Conservation (phyloP, 441 rosid species). For the Adansonia rubrostipa region DNA sequence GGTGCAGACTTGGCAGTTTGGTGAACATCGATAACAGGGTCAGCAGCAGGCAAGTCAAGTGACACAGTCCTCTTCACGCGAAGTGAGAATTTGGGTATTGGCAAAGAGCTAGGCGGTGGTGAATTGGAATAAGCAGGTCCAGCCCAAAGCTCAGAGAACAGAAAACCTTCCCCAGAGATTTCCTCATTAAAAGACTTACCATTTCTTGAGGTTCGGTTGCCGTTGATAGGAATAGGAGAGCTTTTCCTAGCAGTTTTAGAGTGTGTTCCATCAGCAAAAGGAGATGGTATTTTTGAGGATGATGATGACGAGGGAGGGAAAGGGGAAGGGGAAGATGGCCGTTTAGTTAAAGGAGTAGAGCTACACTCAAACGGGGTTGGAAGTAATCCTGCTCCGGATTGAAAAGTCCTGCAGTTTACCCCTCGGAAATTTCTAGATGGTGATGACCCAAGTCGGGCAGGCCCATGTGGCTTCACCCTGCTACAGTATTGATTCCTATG, state of each 20-base stretch:
- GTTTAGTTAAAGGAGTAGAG: constrained; percentile 42
- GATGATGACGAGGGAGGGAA: constrained; percentile 29
- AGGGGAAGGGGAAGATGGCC: constrained; percentile 19
- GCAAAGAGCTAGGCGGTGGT: constrained; percentile 88
- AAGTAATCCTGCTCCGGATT: constrained; percentile 72
- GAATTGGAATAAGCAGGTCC: constrained; percentile 98
- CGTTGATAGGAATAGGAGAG: constrained; percentile 59
- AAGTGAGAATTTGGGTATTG: constrained; percentile 86
- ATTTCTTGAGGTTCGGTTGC: constrained; percentile 32
- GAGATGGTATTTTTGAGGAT: constrained; percentile 47
- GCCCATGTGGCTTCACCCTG: constrained; percentile 45
- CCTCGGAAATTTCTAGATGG: constrained; percentile 59
- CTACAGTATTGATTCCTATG: constrained; percentile 65
- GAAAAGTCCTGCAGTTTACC: constrained; percentile 74
- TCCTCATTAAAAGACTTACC: constrained; percentile 42
- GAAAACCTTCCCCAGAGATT: constrained; percentile 41
- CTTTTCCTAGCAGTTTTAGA: constrained; percentile 37
- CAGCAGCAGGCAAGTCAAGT: constrained; percentile 54
- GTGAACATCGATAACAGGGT: constrained; percentile 42
- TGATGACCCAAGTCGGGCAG: constrained; percentile 54
- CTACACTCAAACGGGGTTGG: constrained; percentile 58
- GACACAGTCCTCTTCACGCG: constrained; percentile 67
- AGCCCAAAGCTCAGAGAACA: constrained; percentile 86
- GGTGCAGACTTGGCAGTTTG: constrained; percentile 85
- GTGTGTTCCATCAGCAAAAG: constrained; percentile 25